Base-by-base conservation (phyloP, 768 basidiomycete species). In the Tephrocybe rancida region DNA sequence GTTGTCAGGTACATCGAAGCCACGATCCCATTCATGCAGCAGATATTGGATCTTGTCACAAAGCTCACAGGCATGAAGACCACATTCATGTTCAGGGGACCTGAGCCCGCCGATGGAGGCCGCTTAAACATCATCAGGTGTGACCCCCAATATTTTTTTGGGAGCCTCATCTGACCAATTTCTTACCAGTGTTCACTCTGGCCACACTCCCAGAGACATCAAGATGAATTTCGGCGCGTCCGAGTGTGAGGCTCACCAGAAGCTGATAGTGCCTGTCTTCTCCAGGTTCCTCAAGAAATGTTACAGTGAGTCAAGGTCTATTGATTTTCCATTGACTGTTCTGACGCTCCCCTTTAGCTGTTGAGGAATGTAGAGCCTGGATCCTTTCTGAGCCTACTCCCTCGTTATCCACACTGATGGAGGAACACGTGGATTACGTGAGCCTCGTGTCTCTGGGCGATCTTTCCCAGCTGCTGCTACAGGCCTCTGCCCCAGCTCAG, bases 191-290 rank as follows among this genome's bases (percentile, higher is more conserved):
- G 27, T 59, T 26, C 61, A 62, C 30, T 57, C 57, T 2, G 61
- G 58, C 1, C 41, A 19, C 14, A 59, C 55, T 1, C 7, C n/a
- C 2, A 57, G 61, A 1, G 30, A 48, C 14, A 39, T 59, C 14
- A 52, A 48, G 19, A 55, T 59, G 55, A 62, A 54, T 29, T 62
- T 62, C 32, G 55, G 58, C 5, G 30, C 39, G 5, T 43, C 52
- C 0, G 55, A 62, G 41, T 51, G 50, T 7, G 18, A 8, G 0
- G 21, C 22, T 5, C 54, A 56, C 48, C 44, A 61, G n/a, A 48
- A 30, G n/a, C 18, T 53, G 7, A 22, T 61, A 16, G 5, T 61
- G 3, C 61, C 63, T 2, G 44, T 54, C 2, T 66, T 55, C 34
- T 56, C 58, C 1, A 13, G 32, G 25, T 66, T 64, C 29, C 47